phyloP scores from a whole-genome alignment of 1,139 yeast species.

The Zygoascus sp. region DNA sequence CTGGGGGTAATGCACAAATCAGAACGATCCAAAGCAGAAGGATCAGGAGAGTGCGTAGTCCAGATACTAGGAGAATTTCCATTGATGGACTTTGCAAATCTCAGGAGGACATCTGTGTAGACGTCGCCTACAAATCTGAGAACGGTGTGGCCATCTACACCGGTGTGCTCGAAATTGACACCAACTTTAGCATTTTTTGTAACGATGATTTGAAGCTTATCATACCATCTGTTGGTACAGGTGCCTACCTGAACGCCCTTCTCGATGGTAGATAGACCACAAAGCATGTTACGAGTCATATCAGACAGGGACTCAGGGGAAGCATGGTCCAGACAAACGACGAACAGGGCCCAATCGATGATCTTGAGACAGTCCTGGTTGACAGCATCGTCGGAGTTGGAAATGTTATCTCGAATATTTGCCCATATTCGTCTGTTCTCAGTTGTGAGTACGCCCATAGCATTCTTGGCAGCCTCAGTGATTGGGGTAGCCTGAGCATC shows the following conservation, averaged over 20 bases:
- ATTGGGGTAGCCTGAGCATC: conserved; percentile 62
- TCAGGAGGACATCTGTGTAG: conserved; percentile 81
- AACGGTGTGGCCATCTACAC: conserved; percentile 94
- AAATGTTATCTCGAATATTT: conserved; percentile 51
- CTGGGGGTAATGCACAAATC: conserved; percentile 56
- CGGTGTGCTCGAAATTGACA: conserved; percentile 90
- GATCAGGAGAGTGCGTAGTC: conserved; percentile 50
- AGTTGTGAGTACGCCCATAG: conserved; percentile 85
- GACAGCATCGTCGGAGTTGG: conserved; percentile 28
- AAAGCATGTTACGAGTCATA: conserved; percentile 74
- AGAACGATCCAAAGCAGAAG: conserved; percentile 41
- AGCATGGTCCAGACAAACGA: conserved; percentile 77
- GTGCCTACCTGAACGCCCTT: conserved; percentile 90
- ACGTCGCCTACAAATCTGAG: conserved; percentile 83
- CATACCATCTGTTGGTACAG: conserved; percentile 93
- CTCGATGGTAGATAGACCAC: conserved; percentile 75
- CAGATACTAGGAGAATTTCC: conserved; percentile 77
- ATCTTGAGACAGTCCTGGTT: conserved; percentile 69
- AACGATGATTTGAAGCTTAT: conserved; percentile 80
- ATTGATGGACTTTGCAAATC: conserved; percentile 81
- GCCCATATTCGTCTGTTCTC: conserved; percentile 89
- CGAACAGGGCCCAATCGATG: conserved; percentile 75
- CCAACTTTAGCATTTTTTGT: conserved; percentile 94
- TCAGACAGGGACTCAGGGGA: conserved; percentile 62
- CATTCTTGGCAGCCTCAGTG: conserved; percentile 69